Percentiles rank a stretch among this genome's conserved stretches.
These are phyloP conservation scores for Colletotrichum siamense DNA, from an alignment of 2,329 filamentous ascomycete species.

Conservation along the genomic window DNA sequence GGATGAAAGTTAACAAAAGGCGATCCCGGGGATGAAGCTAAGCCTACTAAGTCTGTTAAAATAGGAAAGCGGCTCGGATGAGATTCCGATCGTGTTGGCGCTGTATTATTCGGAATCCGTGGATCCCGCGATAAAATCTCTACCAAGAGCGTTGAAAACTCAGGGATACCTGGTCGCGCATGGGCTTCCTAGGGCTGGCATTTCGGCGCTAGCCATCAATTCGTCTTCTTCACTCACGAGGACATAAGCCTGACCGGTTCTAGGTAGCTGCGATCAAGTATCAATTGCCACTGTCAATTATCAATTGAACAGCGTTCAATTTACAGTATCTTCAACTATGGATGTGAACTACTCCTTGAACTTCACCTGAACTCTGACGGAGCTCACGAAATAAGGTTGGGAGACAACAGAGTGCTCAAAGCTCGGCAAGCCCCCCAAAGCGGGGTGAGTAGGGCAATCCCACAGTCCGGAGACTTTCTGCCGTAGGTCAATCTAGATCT, in stretches of 20 bases:
- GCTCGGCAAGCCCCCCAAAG: background rate
- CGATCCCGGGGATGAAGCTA: background rate
- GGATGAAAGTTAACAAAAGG: background rate
- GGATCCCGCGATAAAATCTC: background rate
- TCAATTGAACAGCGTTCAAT: background rate
- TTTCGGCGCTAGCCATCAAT: background rate
- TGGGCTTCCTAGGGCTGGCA: background rate
- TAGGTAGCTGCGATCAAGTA: background rate
- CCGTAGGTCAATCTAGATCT: background rate
- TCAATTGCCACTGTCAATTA: no score
- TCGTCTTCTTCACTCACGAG: background rate
- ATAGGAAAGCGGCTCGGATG: background rate
- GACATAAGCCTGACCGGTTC: background rate
- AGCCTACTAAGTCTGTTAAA: background rate
- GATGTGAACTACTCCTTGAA: background rate
- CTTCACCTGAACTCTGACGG: background rate
- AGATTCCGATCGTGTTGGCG: background rate
- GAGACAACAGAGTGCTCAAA: background rate
- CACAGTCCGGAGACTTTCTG: background rate
- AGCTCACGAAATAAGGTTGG: background rate
- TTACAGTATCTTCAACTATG: background rate
- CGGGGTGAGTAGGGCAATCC: background rate
- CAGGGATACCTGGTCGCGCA: background rate
- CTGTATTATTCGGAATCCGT: background rate
- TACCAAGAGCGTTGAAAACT: background rate